A percentile compares a stretch with the other conserved stretches of the same genome.
Conservation (phyloP, 2,329 filamentous ascomycete species). For the Zasmidium angulare region DNA sequence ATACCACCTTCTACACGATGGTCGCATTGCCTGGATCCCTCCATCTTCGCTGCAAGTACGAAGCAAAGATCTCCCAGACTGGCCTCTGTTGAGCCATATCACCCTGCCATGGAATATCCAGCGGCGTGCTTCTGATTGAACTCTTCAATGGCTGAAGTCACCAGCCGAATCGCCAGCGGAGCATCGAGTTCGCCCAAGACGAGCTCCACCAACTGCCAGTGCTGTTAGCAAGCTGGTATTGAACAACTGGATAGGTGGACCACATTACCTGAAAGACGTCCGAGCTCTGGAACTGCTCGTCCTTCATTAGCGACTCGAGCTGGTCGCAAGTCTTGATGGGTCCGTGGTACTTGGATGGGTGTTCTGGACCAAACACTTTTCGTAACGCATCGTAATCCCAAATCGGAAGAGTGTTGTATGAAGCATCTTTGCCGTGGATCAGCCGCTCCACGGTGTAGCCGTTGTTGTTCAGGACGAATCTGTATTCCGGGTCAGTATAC, state of each 20-base stretch:
- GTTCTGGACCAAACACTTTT: conserved; percentile 8
- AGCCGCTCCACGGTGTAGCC: conserved; percentile 60
- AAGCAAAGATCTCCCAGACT: too few species aligned
- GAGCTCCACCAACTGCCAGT: conserved; percentile 20
- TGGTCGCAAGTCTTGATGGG: conserved; percentile 9
- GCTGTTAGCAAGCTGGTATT: not conserved
- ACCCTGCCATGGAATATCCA: too few species aligned
- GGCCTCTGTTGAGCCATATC: too few species aligned
- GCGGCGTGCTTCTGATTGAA: conserved; percentile 18
- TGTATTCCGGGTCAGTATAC: not conserved
- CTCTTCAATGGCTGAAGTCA: conserved; percentile 22
- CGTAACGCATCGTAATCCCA: conserved; percentile 15
- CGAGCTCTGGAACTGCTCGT: conserved; percentile 9
- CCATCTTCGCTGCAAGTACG: too few species aligned
- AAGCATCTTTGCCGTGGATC: conserved; percentile 44
- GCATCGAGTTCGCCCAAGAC: conserved; percentile 23
- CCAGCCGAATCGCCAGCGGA: conserved; percentile 14
- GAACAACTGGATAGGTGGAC: not conserved
- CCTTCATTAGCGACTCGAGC: conserved; percentile 11
- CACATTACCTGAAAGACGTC: conserved; percentile 12
- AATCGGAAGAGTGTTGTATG: conserved; percentile 16
- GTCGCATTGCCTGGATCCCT: too few species aligned
- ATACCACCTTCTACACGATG: too few species aligned
- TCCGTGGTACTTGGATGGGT: conserved; percentile 10
- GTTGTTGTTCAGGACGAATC: conserved; percentile 53